Evolutionary conservation across 352 stramenopile species (phyloP), one percentile per base, ranked within the genome.

Genomic region (Phytophthora citricola): DNA sequence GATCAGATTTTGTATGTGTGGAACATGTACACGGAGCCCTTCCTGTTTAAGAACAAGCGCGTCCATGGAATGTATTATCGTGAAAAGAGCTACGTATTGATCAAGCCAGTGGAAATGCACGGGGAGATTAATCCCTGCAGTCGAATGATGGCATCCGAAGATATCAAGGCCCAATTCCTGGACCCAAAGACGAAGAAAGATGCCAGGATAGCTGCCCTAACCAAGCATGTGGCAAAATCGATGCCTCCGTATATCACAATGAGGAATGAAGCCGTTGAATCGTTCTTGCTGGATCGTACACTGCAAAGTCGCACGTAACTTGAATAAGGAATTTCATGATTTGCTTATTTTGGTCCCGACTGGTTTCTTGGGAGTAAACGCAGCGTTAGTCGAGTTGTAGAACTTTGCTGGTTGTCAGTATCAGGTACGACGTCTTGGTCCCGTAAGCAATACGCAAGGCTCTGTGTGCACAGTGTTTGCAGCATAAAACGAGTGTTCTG

Each of bases 381-480:
- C n/a, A 73, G 41, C 4, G 29, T 11, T 38, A 73, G 26, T n/a
- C 59, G 59, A 8, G 26, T 66, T 32, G 44, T 58, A 4, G 39
- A 53, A 12, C 43, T 15, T 4, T 20, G 41, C 2, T 12, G 11
- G 4, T 6, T 41, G 24, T 26, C 24, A 4, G 5, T 26, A 4
- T 68, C 47, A 15, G 81, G 79, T 2, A 86, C 51, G 15, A 89
- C n/a, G 17, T 77, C 63, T 58, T 90, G 81, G 40, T 81, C 71
- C 9, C 58, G 69, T 1, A 43, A 17, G 40, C 81, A 90, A 39
- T 81, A 84, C 2, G 73, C 47, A 8, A 90, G 58, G 54, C 75
- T 89, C 43, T 78, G 68, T 1, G 73, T 61, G 27, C 81, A 90
- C 7, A 90, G 65, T n/a, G 71, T 77, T 63, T 90, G 81, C 46